Evolutionary conservation across 208 protist genomes (phyloP), one percentile per base, ranked within the genome.

Genomic region (Lotmaria passim): DNA sequence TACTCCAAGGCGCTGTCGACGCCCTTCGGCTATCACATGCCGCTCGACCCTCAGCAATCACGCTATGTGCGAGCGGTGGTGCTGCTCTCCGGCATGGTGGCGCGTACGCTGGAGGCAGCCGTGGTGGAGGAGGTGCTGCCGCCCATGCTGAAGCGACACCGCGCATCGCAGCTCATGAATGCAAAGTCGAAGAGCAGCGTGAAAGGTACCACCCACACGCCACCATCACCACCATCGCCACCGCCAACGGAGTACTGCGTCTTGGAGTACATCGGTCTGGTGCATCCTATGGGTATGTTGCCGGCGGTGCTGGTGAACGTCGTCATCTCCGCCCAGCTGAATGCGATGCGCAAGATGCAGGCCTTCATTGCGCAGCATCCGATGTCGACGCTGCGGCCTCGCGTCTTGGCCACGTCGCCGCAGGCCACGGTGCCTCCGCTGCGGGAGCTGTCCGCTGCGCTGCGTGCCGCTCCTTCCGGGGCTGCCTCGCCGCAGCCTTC

Each of bases 241-340:
- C 41, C 46, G 46, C 33, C 46, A 24, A 36, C 26, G 2, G 64
- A 63, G 55, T 85, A 77, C 57, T 95, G 85, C 64, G 59, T 66
- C 17, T 33, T 95, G 44, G 83, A 82, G 69, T 95, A 90, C 75
- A 66, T 91, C 34, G 86, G 81, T 1, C 79, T 93, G 41, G 79
- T 93, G 28, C 82, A 95, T 59, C 90, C 90, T 14, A 90, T 95
- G 84, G 90, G 90, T 1, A 30, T 88, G 64, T 62, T 93, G 33
- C 85, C 86, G 11, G 73, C 85, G 1, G 60, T 86, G n/a, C 17
- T 93, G 36, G 83, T 82, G 26, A 91, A 92, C 69, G 65, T 93
- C 47, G 82, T 89, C 67, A 83, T 93, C 60, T 73, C 66, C 7
- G 81, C 81, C 10, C 86, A 93, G 55, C 33, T 89, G 31, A 73